Evolutionary conservation across 2,329 filamentous ascomycete genomes (phyloP).

Genomic region (Colletotrichum aenigma): DNA sequence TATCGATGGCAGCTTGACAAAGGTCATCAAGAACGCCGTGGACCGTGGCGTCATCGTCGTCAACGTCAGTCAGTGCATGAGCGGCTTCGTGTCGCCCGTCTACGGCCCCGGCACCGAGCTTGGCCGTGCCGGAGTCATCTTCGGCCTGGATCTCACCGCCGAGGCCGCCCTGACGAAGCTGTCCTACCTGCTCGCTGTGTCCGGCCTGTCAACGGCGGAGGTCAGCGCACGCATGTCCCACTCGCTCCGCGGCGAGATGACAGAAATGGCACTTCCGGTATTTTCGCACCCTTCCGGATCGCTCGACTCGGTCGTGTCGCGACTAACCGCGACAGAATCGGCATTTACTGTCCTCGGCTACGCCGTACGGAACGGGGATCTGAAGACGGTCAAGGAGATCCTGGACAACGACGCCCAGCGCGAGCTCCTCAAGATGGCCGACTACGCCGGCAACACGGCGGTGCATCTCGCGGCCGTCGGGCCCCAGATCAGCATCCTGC

Average conservation of each 20-base stretch:
- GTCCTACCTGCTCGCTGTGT: slow-evolving; percentile 78
- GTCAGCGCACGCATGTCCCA: slow-evolving; percentile 74
- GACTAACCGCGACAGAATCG: slow-evolving; percentile 55
- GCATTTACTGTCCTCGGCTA: slow-evolving; percentile 80
- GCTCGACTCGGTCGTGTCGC: slow-evolving; percentile 44
- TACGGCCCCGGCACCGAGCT: slow-evolving; percentile 80
- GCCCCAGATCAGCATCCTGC: slow-evolving; percentile 58
- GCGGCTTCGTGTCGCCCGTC: slow-evolving; percentile 77
- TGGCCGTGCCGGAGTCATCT: slow-evolving; percentile 83
- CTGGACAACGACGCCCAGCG: slow-evolving; percentile 64
- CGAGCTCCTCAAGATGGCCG: slow-evolving; percentile 73
- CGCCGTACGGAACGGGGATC: slow-evolving; percentile 75
- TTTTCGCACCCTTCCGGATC: slow-evolving; percentile 75
- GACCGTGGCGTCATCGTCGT: slow-evolving; percentile 83
- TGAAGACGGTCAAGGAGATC: slow-evolving; percentile 68
- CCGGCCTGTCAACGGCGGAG: slow-evolving; percentile 66
- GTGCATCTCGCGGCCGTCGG: slow-evolving; percentile 63
- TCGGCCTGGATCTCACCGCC: slow-evolving; percentile 86
- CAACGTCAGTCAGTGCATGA: slow-evolving; percentile 89
- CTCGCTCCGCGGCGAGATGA: slow-evolving; percentile 85
- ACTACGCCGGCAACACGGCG: slow-evolving; percentile 82
- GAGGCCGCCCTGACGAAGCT: slow-evolving; percentile 92
- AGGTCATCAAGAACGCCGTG: slow-evolving; percentile 78
- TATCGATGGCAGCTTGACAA: slow-evolving; percentile 77
- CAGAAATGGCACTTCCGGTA: slow-evolving; percentile 72